Conservation (phyloP, 2,329 filamentous ascomycete genomes). For the Neofusicoccum umdonicola region DNA sequence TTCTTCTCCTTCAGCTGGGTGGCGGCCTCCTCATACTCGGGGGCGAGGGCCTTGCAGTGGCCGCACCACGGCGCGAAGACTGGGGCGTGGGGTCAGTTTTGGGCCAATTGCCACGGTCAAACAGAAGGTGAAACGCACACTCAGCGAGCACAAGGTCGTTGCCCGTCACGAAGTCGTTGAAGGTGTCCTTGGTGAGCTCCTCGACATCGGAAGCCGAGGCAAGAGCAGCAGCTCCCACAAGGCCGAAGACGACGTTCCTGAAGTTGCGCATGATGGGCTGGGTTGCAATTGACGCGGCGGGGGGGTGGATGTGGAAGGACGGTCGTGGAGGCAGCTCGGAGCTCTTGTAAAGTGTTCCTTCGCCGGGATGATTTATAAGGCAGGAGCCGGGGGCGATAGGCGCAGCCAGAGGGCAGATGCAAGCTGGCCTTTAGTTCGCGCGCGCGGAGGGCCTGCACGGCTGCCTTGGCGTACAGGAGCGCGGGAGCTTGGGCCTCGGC, state of each 20-base stretch:
- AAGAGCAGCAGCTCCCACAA: conserved; percentile 56
- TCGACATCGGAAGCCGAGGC: conserved; percentile 74
- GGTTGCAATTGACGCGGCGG: conserved; percentile 1
- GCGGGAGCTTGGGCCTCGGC: conserved; percentile 9
- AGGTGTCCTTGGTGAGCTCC: conserved; percentile 81
- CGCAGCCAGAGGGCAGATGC: neutral
- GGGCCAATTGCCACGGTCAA: conserved; percentile 8
- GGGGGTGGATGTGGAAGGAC: neutral
- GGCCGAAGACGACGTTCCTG: conserved; percentile 31
- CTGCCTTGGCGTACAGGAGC: conserved; percentile 3
- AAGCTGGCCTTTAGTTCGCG: conserved; percentile 16
- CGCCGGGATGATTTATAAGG: conserved; percentile 14
- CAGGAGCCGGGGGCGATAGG: conserved; percentile 7
- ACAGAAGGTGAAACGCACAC: conserved; percentile 59
- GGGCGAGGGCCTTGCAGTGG: conserved; percentile 97
- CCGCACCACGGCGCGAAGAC: conserved; percentile 97
- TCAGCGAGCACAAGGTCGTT: conserved; percentile 91
- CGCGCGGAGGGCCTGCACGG: conserved; percentile 10
- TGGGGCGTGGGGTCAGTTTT: conserved; percentile 45
- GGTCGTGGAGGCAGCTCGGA: neutral
- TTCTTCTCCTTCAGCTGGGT: conserved; percentile 84
- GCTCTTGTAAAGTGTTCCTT: conserved; percentile 5
- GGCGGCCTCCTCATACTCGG: conserved; percentile 85
- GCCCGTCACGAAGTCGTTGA: conserved; percentile 78
- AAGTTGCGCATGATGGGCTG: conserved; percentile 23